Evolutionary conservation across 169 alveolate genomes (phyloP).

Genomic region (Hepatocystis sp.): DNA sequence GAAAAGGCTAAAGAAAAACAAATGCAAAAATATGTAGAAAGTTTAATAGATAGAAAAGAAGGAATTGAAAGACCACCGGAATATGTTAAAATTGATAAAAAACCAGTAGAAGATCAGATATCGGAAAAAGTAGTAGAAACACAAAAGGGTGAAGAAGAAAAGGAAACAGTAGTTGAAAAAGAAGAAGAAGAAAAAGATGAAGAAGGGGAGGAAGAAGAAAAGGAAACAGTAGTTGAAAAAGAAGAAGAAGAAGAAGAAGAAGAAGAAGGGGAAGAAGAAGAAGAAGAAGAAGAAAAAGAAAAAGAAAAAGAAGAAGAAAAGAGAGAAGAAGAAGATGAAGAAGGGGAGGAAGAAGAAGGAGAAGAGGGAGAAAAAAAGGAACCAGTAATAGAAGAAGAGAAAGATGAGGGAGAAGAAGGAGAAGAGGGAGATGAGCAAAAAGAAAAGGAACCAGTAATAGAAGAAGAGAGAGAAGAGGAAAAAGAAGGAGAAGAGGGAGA

Average conservation of each 20-base stretch:
- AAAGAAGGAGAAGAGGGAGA: background rate
- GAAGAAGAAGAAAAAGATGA: background rate
- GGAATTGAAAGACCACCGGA: too few relatives aligned
- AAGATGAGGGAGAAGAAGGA: background rate
- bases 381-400: background rate
- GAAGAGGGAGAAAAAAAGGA: slow-evolving; percentile 18
- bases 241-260: background rate
- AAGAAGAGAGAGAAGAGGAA: background rate
- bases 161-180: too few relatives aligned
- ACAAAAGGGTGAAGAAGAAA: too few relatives aligned
- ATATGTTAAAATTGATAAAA: too few relatives aligned
- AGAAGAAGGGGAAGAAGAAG: background rate
- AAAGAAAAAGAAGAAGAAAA: slow-evolving; percentile 13
- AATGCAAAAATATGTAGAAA: too few relatives aligned
- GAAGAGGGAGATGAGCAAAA: background rate
- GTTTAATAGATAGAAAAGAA: too few relatives aligned
- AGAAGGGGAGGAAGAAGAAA: background rate
- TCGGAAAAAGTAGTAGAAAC: too few relatives aligned
- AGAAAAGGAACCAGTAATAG: slow-evolving; percentile 4
- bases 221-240: background rate
- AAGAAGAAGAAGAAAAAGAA: background rate
- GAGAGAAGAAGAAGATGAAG: slow-evolving; percentile 8
- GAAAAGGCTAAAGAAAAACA: too few relatives aligned
- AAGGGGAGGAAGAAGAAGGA: slow-evolving; percentile 11
- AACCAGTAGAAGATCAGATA: too few relatives aligned